A percentile compares a stretch with the other conserved stretches of the same genome.
Conservation (phyloP, 306 rosid species). For the Cucurbita ficifolia region DNA sequence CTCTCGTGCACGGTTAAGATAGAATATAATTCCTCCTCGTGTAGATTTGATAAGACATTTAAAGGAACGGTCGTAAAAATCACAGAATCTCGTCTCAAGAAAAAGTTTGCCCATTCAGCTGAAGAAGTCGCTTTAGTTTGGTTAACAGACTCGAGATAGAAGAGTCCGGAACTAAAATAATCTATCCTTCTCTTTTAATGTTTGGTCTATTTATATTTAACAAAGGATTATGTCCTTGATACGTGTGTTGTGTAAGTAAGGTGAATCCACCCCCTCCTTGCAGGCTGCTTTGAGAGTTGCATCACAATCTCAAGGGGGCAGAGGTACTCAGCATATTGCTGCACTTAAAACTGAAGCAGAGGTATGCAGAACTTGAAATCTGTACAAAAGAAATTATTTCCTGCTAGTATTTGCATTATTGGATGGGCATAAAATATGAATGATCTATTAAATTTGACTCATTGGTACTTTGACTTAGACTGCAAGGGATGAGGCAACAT, state of each 20-base stretch:
- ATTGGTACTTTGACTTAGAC: constrained; percentile 17
- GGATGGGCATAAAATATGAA: background rate
- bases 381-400: constrained; percentile 19
- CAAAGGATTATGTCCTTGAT: background rate
- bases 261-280: background rate
- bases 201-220: background rate
- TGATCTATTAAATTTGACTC: constrained; percentile 9
- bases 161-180: background rate
- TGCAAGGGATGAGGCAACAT: constrained; percentile 50
- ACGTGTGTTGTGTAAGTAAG: background rate
- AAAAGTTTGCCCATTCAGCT: too few relatives aligned
- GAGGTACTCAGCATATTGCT: constrained; percentile 18
- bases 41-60: too few relatives aligned
- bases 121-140: too few relatives aligned
- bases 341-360: constrained; percentile 54
- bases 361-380: constrained; percentile 48
- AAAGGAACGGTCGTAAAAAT: too few relatives aligned
- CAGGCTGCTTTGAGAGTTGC: constrained; percentile 74
- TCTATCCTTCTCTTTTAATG: background rate
- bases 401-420: background rate
- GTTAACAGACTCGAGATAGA: too few relatives aligned
- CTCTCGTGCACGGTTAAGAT: too few relatives aligned
- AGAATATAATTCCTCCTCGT: too few relatives aligned
- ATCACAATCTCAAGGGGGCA: constrained; percentile 33
- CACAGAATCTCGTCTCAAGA: too few relatives aligned